A percentile compares a stretch with the other conserved stretches of the same genome.
Conservation (phyloP, 305 asterid species). For the Fraxinus xanthoxyloides region DNA sequence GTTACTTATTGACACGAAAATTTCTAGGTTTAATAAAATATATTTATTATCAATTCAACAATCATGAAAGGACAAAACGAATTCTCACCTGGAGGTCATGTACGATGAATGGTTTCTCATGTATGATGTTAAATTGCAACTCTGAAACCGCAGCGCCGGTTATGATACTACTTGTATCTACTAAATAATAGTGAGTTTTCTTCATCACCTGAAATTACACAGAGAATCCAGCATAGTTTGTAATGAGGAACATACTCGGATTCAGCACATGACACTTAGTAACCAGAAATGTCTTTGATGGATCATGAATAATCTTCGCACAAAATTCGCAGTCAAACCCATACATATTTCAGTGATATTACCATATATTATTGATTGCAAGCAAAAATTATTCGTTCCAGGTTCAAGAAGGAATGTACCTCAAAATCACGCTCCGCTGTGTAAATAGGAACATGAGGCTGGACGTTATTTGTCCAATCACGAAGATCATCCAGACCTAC, state of each 20-base stretch:
- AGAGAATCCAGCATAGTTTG: constrained; percentile 8
- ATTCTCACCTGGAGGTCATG: constrained; percentile 65
- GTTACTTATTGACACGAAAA: background rate
- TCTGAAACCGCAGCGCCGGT: constrained; percentile 96
- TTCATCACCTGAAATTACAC: constrained; percentile 77
- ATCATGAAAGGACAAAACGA: constrained; percentile 10
- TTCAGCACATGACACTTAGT: background rate
- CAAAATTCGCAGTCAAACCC: background rate
- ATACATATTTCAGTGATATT: background rate
- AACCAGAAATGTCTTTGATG: background rate
- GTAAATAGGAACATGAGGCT: constrained; percentile 75
- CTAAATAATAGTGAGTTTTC: constrained; percentile 90
- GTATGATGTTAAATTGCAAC: constrained; percentile 76
- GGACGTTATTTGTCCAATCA: constrained; percentile 98
- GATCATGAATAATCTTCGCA: background rate
- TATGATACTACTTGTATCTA: constrained; percentile 63
- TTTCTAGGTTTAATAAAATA: background rate
- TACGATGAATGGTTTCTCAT: constrained; percentile 72
- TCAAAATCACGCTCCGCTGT: constrained; percentile 87
- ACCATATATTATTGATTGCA: background rate
- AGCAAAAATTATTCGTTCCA: background rate
- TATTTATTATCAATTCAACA: background rate
- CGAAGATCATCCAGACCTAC: constrained; percentile 97
- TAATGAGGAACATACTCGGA: constrained; percentile 2
- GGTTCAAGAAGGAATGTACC: constrained; percentile 38